Base-by-base conservation (phyloP, 1,284 basidiomycete genomes). In the Ganoderma sp. region DNA sequence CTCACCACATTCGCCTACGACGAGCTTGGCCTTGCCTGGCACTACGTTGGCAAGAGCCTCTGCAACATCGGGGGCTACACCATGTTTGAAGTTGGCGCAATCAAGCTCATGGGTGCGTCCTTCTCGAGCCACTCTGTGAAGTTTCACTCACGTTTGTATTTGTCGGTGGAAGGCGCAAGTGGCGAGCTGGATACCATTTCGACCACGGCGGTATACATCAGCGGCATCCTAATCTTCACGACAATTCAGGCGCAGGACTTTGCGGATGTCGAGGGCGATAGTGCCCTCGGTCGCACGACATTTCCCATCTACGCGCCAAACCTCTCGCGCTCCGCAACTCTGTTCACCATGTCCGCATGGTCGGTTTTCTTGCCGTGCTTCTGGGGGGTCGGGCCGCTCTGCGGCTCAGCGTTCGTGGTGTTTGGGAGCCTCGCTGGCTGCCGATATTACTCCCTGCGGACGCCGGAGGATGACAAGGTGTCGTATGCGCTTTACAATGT, bases 211-310 rank as follows among this genome's bases (percentile, higher is more conserved):
- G 32, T 32, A 32, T 32, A 5, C 32, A 67, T 77, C 54, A 78
- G 78, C 65, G 75, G 75, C 28, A 66, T 72, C 19, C 70, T 80
- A 14, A 78, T 80, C 42, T 74, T 78, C 59, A 80, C 79, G 3
- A 32, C 32, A 32, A 32, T 32, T 3, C 32, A 32, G 32, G 32
- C 32, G 32, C 32, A 32, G 32, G 80, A 81, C 64, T 81, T 81
- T 68, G 73, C 77, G 28, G 80, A 81, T 63, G 74, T 78, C 28
- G 76, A 74, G 34, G 80, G 80, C 8, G 80, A 81, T 65, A 67
- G 60, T 22, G 65, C 72, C 14, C 66, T 76, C 0, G 78, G 78
- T 7, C 74, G 80, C 17, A 63, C 67, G 25, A 81, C 80, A 0
- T 73, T 81, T 41, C 80, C 80, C 0, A 80, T 81, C 42, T 74